Evolutionary conservation across 2,329 filamentous ascomycete genomes (phyloP), one percentile per base, ranked within the genome.

Genomic region (Hymenotorrendiella dingleyae): DNA sequence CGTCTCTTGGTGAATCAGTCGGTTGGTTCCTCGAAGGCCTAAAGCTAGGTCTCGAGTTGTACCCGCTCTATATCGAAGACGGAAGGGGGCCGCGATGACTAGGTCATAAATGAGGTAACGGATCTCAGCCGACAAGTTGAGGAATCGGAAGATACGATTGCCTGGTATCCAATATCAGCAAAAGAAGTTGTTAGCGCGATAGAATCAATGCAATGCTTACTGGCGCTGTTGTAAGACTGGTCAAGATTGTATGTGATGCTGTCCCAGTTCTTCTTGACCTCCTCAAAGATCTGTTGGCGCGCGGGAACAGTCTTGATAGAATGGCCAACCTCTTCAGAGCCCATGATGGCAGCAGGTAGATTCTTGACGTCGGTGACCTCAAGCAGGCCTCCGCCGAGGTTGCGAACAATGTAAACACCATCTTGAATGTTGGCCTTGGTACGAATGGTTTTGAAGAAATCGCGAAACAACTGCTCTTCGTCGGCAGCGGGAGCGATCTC

Each of bases 351-450:
- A n/a, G 32, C 20, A 3, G 34, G 14, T 23, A 47, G 32, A 9
- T 26, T 20, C 16, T 35, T 44, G 4, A 56, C 19, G 10, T 47
- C 50, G 24, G 56, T 33, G 14, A 50, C 32, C 40, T 54, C 48
- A 8, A 47, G 51, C 32, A 44, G 53, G 8, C 45, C 42, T 20
- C 35, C 36, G 3, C 42, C 49, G 8, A 54, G 27, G 16, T 33
- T 27, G 10, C 49, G 46, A 6, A 55, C n/a, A 17, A 56, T 41
- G 14, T 40, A 49, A 4, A 54, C 22, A 2, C 54, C 54, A 43
- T 47, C 40, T 19, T 41, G 17, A 8, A 55, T 33, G n/a, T 48
- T 36, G 11, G 24, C 38, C 17, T 45, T 42, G 20, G 36, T 37
- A 17, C 40, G 36, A 33, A 56, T 38, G 2, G 36, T 47, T 21